phyloP scores from a whole-genome alignment of 1,284 basidiomycete species.

The Tranzscheliella williamsii region DNA sequence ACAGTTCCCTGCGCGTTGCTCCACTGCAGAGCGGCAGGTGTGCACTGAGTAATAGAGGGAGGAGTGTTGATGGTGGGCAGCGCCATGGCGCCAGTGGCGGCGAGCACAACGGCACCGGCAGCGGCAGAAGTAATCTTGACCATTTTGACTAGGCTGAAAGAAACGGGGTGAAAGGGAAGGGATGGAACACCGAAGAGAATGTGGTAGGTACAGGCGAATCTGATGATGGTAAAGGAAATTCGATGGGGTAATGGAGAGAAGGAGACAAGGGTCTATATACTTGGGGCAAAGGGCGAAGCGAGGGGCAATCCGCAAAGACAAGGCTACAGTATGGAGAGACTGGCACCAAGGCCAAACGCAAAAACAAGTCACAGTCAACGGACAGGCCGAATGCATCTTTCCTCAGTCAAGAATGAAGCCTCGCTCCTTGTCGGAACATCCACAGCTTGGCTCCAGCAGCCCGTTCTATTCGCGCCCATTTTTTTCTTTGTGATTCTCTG shows the following conservation, averaged over 20 bases:
- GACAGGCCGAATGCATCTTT: no score
- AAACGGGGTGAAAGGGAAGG: constrained; percentile 1
- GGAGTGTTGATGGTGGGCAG: constrained; percentile 34
- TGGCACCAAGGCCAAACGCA: not conserved
- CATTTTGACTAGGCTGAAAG: constrained; percentile 14
- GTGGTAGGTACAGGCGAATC: not conserved
- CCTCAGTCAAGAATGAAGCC: no score
- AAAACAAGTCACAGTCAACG: no score
- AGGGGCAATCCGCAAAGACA: not conserved
- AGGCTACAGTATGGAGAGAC: not conserved
- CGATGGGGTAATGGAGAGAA: no score
- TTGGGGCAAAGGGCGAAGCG: not conserved
- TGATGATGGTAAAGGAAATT: not conserved
- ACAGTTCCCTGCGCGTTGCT: constrained; percentile 24
- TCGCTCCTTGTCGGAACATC: no score
- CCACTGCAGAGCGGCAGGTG: constrained; percentile 31
- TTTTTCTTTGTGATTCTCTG: no score
- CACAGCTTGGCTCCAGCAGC: no score
- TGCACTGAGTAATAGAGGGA: constrained; percentile 32
- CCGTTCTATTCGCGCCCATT: no score
- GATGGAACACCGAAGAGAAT: constrained; percentile 1
- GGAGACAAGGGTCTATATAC: constrained; percentile 1
- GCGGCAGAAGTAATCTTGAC: constrained; percentile 37
- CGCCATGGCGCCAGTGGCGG: constrained; percentile 18
- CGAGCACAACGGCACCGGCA: constrained; percentile 38